Conservation (phyloP, 805 yeast species). For the Candida coleopterorum region DNA sequence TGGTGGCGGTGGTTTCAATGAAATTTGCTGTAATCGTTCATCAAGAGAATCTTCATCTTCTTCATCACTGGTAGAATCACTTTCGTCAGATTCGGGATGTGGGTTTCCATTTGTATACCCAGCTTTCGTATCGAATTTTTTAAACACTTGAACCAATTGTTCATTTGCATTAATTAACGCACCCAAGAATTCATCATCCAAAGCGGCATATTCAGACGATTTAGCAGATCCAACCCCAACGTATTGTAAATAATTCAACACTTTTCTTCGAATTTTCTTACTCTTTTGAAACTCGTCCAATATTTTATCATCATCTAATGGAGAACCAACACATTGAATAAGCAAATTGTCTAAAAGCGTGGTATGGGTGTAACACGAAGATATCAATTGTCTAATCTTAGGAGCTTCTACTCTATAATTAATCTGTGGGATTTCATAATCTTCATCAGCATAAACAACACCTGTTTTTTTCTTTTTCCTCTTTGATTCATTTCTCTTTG, state of each 20-base stretch:
- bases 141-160: constrained; percentile 71
- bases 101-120: constrained; percentile 38
- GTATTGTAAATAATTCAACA: constrained; percentile 76
- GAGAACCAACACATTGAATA: constrained; percentile 43
- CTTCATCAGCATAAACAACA: constrained; percentile 37
- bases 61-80: constrained; percentile 29
- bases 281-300: constrained; percentile 70
- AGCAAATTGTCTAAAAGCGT: constrained; percentile 59
- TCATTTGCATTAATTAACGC: constrained; percentile 86
- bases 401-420: constrained; percentile 70
- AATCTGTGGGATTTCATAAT: constrained; percentile 62
- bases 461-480: constrained; percentile 14
- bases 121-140: constrained; percentile 56
- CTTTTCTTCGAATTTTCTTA: constrained; percentile 67
- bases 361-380: constrained; percentile 72
- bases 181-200: constrained; percentile 83
- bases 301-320: constrained; percentile 61
- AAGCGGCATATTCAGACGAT: constrained; percentile 19
- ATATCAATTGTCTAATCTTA: constrained; percentile 59
- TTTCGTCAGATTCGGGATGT: constrained; percentile 29
- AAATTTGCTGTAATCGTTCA: constrained; percentile 10
- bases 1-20: constrained; percentile 14
- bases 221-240: constrained; percentile 53
- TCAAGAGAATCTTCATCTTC: constrained; percentile 9
- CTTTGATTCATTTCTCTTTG: constrained; percentile 18